Evolutionary conservation across 192 early-diverging fungal genomes (phyloP), one percentile per base, ranked within the genome.

Genomic region (Coemansia sp.): DNA sequence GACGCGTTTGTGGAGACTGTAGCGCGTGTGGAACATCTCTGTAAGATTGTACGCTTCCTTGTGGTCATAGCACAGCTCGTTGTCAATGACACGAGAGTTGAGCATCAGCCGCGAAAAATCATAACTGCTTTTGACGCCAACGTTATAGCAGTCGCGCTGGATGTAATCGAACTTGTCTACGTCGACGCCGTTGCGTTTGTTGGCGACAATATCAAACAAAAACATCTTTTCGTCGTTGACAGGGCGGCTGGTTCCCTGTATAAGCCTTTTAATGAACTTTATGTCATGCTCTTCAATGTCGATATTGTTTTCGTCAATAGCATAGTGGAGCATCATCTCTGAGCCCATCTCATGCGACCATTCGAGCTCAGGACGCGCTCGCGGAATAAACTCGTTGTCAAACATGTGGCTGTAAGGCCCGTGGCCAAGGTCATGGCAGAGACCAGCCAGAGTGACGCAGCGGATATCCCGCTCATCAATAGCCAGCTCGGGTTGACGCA

Each of bases 341-440:
- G 92, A 94, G 0, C 87, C 92, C 61, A 89, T 57, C 67, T 94
- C 92, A 59, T 94, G 92, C 60, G 79, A 85, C 91, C 90, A 92
- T 2, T 63, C 58, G 2, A 77, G 64, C 16, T 69, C 85, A 9
- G 87, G 86, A 21, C 75, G 71, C 7, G 74, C 72, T 3, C 74
- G 65, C 31, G 91, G 92, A 65, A 99, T 93, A 69, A 97, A 91
- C 58, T 84, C 84, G 62, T 86, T 88, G 67, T 99, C 97, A 87
- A 99, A 99, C 15, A 96, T 83, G 69, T 99, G 97, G 67, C 91
- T 93, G 74, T 92, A 97, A 1, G 95, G 95, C 10, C 96, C 96
- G 77, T 98, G 96, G n/a, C 95, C 90, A 16, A 99, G 81, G 74
- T 99, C 96, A 74, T 99, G 96, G 64, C 92, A 93, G 16, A 99